Conservation (phyloP, 768 basidiomycete species). For the Cubamyces lactineus region DNA sequence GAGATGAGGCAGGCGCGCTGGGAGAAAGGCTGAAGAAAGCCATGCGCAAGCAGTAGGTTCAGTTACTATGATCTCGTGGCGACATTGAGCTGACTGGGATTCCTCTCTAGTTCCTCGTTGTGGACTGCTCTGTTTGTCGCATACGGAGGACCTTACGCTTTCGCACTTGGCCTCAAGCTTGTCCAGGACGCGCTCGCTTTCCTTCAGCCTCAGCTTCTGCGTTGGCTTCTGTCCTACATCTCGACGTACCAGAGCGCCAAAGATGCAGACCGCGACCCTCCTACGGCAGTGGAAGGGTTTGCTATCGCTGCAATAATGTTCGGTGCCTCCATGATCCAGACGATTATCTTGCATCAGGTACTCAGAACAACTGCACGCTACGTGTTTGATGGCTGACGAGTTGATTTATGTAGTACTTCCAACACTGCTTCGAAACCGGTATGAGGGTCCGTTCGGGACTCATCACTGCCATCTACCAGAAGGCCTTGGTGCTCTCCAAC, state of each 20-base stretch:
- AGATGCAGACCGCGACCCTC: conserved; percentile 29
- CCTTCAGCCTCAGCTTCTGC: conserved; percentile 75
- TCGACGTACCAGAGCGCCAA: conserved; percentile 67
- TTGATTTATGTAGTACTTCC: conserved; percentile 70
- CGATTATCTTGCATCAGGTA: conserved; percentile 79
- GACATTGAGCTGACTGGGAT: no score
- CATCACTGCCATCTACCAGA: conserved; percentile 82
- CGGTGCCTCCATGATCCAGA: conserved; percentile 74
- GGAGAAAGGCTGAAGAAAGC: conserved; percentile 62
- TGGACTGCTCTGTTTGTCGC: conserved; percentile 76
- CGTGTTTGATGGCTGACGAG: background rate
- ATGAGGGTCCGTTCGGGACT: conserved; percentile 95
- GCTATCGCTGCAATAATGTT: conserved; percentile 82
- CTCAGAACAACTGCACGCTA: background rate
- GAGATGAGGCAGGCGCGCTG: conserved; percentile 72
- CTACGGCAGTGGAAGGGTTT: conserved; percentile 67
- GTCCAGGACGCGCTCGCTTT: conserved; percentile 81
- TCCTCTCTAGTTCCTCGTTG: no score
- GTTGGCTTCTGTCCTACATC: conserved; percentile 76
- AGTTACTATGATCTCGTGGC: background rate
- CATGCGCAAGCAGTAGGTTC: conserved; percentile 63
- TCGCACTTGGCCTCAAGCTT: conserved; percentile 70
- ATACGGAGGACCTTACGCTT: conserved; percentile 76
- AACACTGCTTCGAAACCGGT: conserved; percentile 79
- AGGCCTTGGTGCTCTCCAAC: conserved; percentile 83